These are phyloP conservation scores for Orobanche coerulescens DNA, from an alignment of 257 asterid species.

Conservation along the genomic window DNA sequence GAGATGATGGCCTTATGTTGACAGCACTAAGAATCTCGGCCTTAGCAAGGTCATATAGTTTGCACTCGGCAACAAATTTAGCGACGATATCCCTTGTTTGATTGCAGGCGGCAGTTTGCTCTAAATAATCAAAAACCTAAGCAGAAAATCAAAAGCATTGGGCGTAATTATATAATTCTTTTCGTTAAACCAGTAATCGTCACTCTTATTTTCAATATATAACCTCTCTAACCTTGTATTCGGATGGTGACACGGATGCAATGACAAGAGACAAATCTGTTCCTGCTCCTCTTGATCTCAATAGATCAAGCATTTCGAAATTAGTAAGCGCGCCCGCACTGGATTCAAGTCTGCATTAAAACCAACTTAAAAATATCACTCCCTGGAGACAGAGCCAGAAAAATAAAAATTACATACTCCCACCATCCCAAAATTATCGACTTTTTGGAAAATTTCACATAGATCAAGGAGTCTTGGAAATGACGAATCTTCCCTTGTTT, in stretches of 20 bases:
- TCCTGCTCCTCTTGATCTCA: conserved; percentile 80
- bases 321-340: conserved; percentile 68
- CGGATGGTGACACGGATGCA: conserved; percentile 51
- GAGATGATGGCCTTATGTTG: conserved; percentile 59
- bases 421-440: too few relatives aligned
- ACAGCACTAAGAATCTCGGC: conserved; percentile 66
- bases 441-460: too few relatives aligned
- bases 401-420: background rate
- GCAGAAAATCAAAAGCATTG: background rate
- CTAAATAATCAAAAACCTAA: conserved; percentile 76
- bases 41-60: conserved; percentile 47
- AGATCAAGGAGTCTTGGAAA: too few relatives aligned
- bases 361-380: background rate
- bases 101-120: conserved; percentile 50
- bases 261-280: conserved; percentile 62
- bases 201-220: too few relatives aligned
- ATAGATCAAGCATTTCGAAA: conserved; percentile 68
- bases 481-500: too few relatives aligned
- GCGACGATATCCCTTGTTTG: conserved; percentile 47
- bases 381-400: background rate
- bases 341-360: conserved; percentile 41
- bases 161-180: background rate
- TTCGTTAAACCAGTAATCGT: too few relatives aligned
- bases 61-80: conserved; percentile 41
- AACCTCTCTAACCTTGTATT: conserved; percentile 64